These are phyloP conservation scores for Dictyostelium citrinum DNA, from an alignment of 78 protist species.

Conservation along the genomic window DNA sequence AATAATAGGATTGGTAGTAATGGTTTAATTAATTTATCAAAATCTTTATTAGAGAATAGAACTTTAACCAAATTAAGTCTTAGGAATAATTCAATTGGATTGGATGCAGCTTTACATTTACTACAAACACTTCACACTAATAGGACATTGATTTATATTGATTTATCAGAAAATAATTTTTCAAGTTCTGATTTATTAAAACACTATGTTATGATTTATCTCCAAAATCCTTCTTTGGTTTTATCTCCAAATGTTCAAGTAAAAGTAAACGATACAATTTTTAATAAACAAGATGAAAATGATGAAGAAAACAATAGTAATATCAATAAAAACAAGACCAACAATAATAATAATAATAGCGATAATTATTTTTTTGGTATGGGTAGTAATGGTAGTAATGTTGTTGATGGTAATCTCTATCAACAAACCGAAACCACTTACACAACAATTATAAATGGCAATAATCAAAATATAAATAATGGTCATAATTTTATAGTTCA, in stretches of 20 bases:
- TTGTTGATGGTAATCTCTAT: not conserved
- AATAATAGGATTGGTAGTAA: constrained; percentile 12
- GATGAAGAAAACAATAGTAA: not conserved
- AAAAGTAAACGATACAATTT: constrained; percentile 7
- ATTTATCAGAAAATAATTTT: constrained; percentile 3
- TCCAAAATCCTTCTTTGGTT: not conserved
- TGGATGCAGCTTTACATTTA: not conserved
- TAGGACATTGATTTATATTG: not conserved
- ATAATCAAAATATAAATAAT: not conserved
- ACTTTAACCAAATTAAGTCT: not conserved
- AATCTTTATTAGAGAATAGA: not conserved
- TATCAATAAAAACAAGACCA: not conserved
- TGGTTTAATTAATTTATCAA: not conserved
- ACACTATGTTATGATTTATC: not conserved
- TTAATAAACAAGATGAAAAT: not conserved
- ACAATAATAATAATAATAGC: not conserved
- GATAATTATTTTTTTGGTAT: not conserved
- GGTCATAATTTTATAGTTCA: not conserved
- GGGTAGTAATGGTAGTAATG: not conserved
- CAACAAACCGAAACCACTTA: not conserved
- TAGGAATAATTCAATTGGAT: not conserved
- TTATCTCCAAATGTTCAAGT: constrained; percentile 2
- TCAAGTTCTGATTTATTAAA: not conserved
- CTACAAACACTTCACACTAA: constrained; percentile 6
- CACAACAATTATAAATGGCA: not conserved